Base-by-base conservation (phyloP, 768 basidiomycete species). In the Mrakia gelida region DNA sequence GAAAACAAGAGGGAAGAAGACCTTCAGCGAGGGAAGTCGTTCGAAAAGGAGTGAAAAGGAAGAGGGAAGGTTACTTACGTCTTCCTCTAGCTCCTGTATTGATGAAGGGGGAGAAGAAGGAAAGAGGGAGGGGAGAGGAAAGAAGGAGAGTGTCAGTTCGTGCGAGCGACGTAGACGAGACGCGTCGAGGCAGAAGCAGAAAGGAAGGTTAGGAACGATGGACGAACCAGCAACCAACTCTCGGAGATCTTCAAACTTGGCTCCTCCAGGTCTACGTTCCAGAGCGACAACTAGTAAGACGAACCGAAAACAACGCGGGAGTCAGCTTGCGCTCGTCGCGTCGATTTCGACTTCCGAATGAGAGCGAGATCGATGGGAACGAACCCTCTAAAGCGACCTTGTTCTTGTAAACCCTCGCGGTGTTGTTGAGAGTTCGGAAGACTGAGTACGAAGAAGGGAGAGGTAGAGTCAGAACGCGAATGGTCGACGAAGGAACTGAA, bases 201-300 rank as follows among this genome's bases (percentile, higher is more conserved):
- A 63, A 23, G 26, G 41, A 28, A 45, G 15, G 45, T 6, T 45
- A 10, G 45, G 45, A 45, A 13, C 4, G 38, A 38, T 38, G 38
- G 38, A 41, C 56, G 63, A 13, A 32, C 86, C 86, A 0, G 84
- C 88, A 13, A 86, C 86, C 38, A 86, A 84, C 56, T 95, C 89
- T 26, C 90, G 87, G 21, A 96, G 80, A 59, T 95, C 94, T 81
- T 92, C 90, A 80, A 97, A 97, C 85, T 95, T 90, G 59, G 92
- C 92, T 18, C 94, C 93, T 59, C 92, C 92, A 1, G 92, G 90
- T 45, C 90, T 88, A 23, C 87, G 87, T 85, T 97, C 95, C 56
- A 95, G 87, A 21, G 87, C 85, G n/a, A 96, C 92, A 26, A 98
- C 95, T 83, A n/a, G 16, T 26, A 21, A 41, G 8, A 28, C 32